phyloP scores from a whole-genome alignment of 805 yeast genomes.

The Clavispora carvajalis region DNA sequence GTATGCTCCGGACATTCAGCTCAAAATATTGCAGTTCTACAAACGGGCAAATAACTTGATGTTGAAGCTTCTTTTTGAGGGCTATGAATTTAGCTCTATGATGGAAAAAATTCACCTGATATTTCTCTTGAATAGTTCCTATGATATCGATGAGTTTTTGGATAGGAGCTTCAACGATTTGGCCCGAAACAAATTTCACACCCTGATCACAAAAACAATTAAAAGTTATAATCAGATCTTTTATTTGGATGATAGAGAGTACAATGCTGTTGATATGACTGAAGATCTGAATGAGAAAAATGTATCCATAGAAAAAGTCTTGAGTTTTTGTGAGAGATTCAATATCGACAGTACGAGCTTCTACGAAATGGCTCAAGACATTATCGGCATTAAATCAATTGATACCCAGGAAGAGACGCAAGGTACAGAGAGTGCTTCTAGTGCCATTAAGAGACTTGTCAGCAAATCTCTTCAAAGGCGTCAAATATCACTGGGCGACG shows the following conservation, averaged over 20 bases:
- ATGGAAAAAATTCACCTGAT: slow-evolving; percentile 48
- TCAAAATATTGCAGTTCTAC: slow-evolving; percentile 58
- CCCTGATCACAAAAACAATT: slow-evolving; percentile 17
- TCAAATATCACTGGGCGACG: slow-evolving; percentile 3
- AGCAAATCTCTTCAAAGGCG: slow-evolving; percentile 11
- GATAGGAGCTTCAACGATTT: slow-evolving; percentile 49
- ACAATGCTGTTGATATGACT: neutral
- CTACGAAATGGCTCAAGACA: slow-evolving; percentile 41
- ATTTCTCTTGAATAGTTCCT: slow-evolving; percentile 52
- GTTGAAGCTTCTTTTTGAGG: slow-evolving; percentile 51
- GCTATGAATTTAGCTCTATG: slow-evolving; percentile 49
- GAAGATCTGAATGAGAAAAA: neutral
- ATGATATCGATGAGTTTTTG: slow-evolving; percentile 48
- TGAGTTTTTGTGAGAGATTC: slow-evolving; percentile 19
- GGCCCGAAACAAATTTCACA: slow-evolving; percentile 32
- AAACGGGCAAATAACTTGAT: slow-evolving; percentile 60
- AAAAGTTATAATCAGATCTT: slow-evolving; percentile 9
- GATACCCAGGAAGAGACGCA: slow-evolving; percentile 47
- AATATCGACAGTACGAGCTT: slow-evolving; percentile 42
- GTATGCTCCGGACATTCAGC: slow-evolving; percentile 42
- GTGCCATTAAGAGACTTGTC: slow-evolving; percentile 12
- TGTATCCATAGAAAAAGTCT: neutral
- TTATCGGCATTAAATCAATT: slow-evolving; percentile 48
- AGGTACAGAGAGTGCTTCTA: slow-evolving; percentile 11
- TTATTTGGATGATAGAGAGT: neutral